Conservation (phyloP, 345 rosid genomes). For the Pistacia atlantica region DNA sequence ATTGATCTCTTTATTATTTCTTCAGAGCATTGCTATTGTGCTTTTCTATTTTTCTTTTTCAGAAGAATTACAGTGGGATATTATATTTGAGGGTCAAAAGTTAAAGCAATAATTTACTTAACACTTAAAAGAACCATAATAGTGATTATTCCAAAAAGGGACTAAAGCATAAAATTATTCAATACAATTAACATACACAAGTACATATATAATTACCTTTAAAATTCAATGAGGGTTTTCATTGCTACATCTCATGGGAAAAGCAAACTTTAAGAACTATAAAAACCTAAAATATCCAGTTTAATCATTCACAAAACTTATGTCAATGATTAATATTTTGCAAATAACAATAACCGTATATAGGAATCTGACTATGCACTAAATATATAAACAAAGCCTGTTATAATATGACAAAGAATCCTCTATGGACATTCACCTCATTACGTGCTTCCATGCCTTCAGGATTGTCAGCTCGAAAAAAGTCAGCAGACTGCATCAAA, state of each 20-base stretch:
- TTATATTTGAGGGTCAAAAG: not conserved
- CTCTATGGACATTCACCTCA: slow-evolving; percentile 59
- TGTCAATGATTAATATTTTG: not conserved
- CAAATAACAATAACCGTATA: not conserved
- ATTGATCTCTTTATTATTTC: not conserved
- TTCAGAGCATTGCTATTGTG: not conserved
- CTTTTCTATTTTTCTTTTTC: slow-evolving; percentile 3
- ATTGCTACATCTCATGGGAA: not conserved
- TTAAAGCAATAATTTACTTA: not conserved
- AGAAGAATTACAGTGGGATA: not conserved
- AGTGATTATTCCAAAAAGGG: not conserved
- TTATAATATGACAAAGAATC: slow-evolving; percentile 3
- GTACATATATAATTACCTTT: not conserved
- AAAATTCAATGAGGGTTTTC: slow-evolving; percentile 6
- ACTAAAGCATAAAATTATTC: not conserved
- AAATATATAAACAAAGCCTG: slow-evolving; percentile 15
- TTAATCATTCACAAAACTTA: not conserved
- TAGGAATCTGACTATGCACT: not conserved
- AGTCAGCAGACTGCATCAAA: slow-evolving; percentile 85
- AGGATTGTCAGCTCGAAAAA: slow-evolving; percentile 94
- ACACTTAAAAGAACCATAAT: slow-evolving; percentile 5
- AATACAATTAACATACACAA: not conserved
- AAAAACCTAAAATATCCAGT: not conserved
- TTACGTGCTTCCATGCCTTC: slow-evolving; percentile 99
- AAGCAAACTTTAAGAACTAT: not conserved